These are phyloP conservation scores for Coemansia guatemalensis DNA, from an alignment of 192 early-diverging fungal species.

Conservation along the genomic window DNA sequence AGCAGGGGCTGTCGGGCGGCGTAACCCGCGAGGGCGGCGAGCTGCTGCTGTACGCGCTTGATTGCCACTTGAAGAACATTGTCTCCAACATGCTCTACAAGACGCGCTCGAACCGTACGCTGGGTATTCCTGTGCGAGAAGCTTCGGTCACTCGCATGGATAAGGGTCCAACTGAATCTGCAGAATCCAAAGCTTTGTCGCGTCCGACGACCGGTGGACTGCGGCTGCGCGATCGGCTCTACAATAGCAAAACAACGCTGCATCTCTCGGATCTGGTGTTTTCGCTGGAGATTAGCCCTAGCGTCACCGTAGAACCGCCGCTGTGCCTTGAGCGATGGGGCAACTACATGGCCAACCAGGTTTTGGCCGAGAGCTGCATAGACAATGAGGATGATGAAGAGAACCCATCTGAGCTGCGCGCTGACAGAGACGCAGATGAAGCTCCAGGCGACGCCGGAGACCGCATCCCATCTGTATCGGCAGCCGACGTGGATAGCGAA, in stretches of 20 bases:
- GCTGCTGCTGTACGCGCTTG: constrained; percentile 65
- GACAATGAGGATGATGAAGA: constrained; percentile 22
- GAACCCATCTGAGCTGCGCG: neutral
- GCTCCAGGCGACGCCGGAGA: constrained; percentile 3
- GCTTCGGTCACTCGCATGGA: neutral
- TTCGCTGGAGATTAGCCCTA: constrained; percentile 64
- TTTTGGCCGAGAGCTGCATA: constrained; percentile 26
- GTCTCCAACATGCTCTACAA: constrained; percentile 69
- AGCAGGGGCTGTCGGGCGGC: constrained; percentile 66
- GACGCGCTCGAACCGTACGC: constrained; percentile 60
- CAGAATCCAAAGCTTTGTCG: neutral
- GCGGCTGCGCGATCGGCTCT: constrained; percentile 49
- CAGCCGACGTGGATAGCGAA: constrained; percentile 12
- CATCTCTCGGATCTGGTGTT: constrained; percentile 63
- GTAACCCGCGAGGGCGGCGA: constrained; percentile 62
- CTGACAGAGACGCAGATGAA: constrained; percentile 2
- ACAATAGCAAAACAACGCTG: constrained; percentile 48
- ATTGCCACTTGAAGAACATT: constrained; percentile 69
- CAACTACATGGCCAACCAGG: constrained; percentile 58
- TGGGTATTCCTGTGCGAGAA: constrained; percentile 54
- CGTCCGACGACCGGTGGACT: constrained; percentile 39
- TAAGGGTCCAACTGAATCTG: neutral
- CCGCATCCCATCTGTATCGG: neutral
- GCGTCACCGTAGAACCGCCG: constrained; percentile 62
- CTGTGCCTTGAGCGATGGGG: constrained; percentile 60